Percentiles rank a stretch among this genome's conserved stretches.
Conservation (phyloP, 257 asterid genomes). For the Henckelia pumila region DNA sequence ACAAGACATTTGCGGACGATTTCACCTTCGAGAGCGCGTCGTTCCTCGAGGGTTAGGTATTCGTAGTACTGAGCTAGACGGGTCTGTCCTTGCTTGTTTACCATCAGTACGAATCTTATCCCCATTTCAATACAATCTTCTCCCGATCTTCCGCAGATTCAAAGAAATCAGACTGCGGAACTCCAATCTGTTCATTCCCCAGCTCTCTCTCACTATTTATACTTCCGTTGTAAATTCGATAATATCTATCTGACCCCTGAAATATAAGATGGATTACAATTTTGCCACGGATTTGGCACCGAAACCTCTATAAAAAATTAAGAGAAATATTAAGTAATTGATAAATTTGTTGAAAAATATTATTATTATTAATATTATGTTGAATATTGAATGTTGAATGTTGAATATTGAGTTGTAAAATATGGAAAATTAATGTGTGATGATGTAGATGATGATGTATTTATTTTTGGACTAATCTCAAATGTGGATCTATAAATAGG, state of each 20-base stretch:
- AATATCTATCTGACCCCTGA: background rate
- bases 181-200: background rate
- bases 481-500: too few species aligned
- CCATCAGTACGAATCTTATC: slow-evolving; percentile 91
- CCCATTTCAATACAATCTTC: slow-evolving; percentile 45
- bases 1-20: slow-evolving; percentile 97
- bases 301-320: too few species aligned
- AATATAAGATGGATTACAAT: background rate
- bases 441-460: too few species aligned
- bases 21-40: slow-evolving; percentile 99
- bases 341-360: too few species aligned
- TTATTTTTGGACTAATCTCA: too few species aligned
- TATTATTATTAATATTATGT: too few species aligned
- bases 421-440: too few species aligned
- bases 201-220: background rate
- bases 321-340: too few species aligned
- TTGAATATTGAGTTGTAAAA: too few species aligned
- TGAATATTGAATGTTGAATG: too few species aligned
- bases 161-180: background rate
- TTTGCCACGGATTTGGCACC: background rate
- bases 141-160: background rate
- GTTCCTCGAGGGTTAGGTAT: slow-evolving; percentile 82
- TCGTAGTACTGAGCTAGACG: slow-evolving; percentile 95
- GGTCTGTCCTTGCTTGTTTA: slow-evolving; percentile 98
- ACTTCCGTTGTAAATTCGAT: background rate